phyloP scores from a whole-genome alignment of 768 basidiomycete species.

The Mrakia hoshinonis region DNA sequence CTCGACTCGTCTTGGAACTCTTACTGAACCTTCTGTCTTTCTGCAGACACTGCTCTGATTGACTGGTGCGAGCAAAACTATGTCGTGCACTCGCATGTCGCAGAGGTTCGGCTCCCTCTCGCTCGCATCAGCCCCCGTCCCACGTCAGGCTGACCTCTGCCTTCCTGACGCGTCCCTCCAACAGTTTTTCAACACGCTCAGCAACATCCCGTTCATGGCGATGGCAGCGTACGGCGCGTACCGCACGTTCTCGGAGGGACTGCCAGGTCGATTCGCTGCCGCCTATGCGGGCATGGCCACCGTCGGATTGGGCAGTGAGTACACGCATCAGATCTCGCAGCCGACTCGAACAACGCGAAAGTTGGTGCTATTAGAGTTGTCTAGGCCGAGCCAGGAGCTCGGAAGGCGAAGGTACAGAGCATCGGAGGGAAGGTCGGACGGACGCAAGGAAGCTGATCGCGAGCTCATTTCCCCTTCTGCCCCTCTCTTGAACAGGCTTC shows the following conservation, averaged over 20 bases:
- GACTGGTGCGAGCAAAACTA: conserved; percentile 20
- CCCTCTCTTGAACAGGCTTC: neutral
- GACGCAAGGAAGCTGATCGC: neutral
- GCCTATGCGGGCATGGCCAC: neutral
- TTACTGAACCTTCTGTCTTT: neutral
- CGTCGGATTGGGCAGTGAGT: conserved; percentile 12
- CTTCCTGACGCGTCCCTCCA: neutral
- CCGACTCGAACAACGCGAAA: too few relatives aligned
- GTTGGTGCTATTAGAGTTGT: neutral
- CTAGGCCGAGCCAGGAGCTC: too few relatives aligned
- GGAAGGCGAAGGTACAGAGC: neutral
- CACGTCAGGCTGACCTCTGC: neutral
- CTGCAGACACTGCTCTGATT: conserved; percentile 1
- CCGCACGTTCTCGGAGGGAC: neutral
- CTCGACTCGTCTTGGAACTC: neutral
- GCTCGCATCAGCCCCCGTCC: neutral
- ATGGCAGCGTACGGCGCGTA: conserved; percentile 10
- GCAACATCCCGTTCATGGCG: conserved; percentile 9
- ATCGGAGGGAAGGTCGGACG: neutral
- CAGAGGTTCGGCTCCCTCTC: neutral
- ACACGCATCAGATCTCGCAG: neutral
- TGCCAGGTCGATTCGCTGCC: neutral
- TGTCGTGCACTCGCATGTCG: neutral
- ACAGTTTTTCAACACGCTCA: conserved; percentile 12
- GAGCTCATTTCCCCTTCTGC: neutral